These are phyloP conservation scores for Xenoacremonium recifei DNA, from an alignment of 2,329 filamentous ascomycete species.

Conservation along the genomic window DNA sequence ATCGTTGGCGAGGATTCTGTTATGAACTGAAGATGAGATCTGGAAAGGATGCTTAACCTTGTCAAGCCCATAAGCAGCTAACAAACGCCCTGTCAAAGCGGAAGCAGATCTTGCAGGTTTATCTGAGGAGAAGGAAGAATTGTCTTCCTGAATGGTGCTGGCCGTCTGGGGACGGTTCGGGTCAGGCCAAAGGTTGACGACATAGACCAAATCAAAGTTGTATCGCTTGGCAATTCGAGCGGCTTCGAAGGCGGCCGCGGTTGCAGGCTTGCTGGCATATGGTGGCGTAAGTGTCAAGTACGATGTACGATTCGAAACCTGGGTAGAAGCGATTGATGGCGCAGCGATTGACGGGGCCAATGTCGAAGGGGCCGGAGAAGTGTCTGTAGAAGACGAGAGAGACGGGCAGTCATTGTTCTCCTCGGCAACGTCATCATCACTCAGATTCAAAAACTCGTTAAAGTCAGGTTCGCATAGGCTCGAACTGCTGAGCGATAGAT, in stretches of 20 bases:
- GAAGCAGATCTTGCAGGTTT: constrained; percentile 10
- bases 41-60: constrained; percentile 51
- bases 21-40: constrained; percentile 49
- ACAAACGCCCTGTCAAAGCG: constrained; percentile 46
- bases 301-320: constrained; percentile 22
- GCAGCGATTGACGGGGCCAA: constrained; percentile 22
- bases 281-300: constrained; percentile 47
- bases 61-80: constrained; percentile 54
- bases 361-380: constrained; percentile 13
- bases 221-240: constrained; percentile 55
- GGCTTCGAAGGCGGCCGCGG: constrained; percentile 52
- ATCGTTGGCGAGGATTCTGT: constrained; percentile 45
- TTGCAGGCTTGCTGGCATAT: constrained; percentile 41
- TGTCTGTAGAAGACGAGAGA: constrained; percentile 6
- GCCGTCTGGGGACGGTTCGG: constrained; percentile 12
- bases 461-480: constrained; percentile 51
- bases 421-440: constrained; percentile 59
- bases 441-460: constrained; percentile 52
- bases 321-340: constrained; percentile 16
- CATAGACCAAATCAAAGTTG: constrained; percentile 58
- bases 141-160: constrained; percentile 7
- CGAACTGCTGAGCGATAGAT: constrained; percentile 28
- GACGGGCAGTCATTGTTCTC: constrained; percentile 21
- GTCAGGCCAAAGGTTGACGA: constrained; percentile 57
- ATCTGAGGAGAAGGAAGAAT: constrained; percentile 6